Percentiles rank a stretch among this genome's conserved stretches.
Evolutionary conservation across 2,329 filamentous ascomycete genomes (phyloP).

Genomic region (Venturiaceae sp.): DNA sequence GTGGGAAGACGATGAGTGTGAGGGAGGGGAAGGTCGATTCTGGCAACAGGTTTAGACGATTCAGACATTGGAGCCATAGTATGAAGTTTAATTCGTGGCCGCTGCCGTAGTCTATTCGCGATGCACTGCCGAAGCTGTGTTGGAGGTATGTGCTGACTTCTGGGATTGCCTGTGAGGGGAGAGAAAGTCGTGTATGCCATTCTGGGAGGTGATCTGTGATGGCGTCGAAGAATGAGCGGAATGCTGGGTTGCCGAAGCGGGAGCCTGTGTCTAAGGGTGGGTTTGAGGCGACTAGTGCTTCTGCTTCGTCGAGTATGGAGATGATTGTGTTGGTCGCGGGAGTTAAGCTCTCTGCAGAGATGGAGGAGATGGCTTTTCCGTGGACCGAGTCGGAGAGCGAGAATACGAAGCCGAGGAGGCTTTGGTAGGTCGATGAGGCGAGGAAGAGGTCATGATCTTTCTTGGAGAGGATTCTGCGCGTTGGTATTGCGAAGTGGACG

Average conservation of each 20-base stretch:
- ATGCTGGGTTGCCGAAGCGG: conserved; percentile 89
- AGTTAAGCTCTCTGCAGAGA: conserved; percentile 51
- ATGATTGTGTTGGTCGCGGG: conserved; percentile 55
- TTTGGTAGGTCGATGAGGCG: conserved; percentile 60
- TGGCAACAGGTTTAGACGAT: conserved; percentile 61
- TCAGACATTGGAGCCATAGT: conserved; percentile 91
- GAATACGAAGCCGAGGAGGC: conserved; percentile 81
- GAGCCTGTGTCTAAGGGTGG: conserved; percentile 82
- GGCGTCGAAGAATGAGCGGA: conserved; percentile 70
- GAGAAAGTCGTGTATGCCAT: conserved; percentile 57
- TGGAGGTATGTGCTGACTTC: conserved; percentile 74
- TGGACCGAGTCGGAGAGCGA: conserved; percentile 72
- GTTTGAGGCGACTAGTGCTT: conserved; percentile 54
- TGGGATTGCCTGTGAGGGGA: conserved; percentile 45
- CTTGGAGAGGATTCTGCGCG: conserved; percentile 69
- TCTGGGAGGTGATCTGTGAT: conserved; percentile 34
- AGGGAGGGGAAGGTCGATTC: conserved; percentile 60
- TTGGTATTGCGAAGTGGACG: conserved; percentile 56
- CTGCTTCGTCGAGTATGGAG: conserved; percentile 58
- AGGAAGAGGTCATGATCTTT: conserved; percentile 77
- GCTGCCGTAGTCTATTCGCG: conserved; percentile 90
- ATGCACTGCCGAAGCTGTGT: conserved; percentile 76
- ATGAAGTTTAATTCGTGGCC: conserved; percentile 97
- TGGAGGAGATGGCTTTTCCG: conserved; percentile 54
- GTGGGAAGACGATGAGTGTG: conserved; percentile 67